Base-by-base conservation (phyloP, 2,329 filamentous ascomycete genomes). In the Neofusicoccum sp. region DNA sequence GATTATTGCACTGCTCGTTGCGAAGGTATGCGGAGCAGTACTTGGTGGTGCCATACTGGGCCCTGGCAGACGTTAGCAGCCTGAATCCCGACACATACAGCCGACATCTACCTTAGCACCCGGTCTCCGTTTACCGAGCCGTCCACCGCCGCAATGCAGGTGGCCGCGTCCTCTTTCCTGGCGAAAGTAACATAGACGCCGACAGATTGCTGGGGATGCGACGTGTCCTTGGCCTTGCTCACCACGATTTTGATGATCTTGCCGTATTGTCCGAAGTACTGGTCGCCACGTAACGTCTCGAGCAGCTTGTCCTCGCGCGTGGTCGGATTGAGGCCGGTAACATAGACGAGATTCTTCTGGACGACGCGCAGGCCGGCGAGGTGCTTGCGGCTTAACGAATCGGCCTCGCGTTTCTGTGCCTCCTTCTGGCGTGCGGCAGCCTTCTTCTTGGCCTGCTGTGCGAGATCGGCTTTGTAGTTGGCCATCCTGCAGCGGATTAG, bases 181-280 rank as follows among this genome's bases (percentile, higher is more conserved):
- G 95, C 89, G 73, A 97, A 99, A 0, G 95, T 99, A n/a, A 99
- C 95, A 71, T 99, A 99, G 54, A 99, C 93, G 48, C 95, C 95
- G 4, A 99, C 88, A 0, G 93, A 96, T 68, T 95, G 90, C 66
- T 91, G 90, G 59, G 82, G 80, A 60, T 84, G 80, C 34, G 82
- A 80, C 47, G 82, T 81, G 64, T 93, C 91, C 75, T 96, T 96
- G 41, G 92, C 86, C 75, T 96, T 97, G 81, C 93, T 98, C 66
- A 99, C 96, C 59, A 96, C 96, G 61, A 99, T 98, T 76, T 99
- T 99, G 72, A 96, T 89, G 67, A 99, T 99, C 71, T 93, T 95
- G 68, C 95, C 95, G 73, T 99, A 99, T 75, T 99, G 95, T 5
- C 95, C 95, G 70, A 99, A 99, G 73, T 97, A 99, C 70, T 97